Evolutionary conservation across 306 rosid genomes (phyloP), one percentile per base, ranked within the genome.

Genomic region (Coriaria nepalensis): DNA sequence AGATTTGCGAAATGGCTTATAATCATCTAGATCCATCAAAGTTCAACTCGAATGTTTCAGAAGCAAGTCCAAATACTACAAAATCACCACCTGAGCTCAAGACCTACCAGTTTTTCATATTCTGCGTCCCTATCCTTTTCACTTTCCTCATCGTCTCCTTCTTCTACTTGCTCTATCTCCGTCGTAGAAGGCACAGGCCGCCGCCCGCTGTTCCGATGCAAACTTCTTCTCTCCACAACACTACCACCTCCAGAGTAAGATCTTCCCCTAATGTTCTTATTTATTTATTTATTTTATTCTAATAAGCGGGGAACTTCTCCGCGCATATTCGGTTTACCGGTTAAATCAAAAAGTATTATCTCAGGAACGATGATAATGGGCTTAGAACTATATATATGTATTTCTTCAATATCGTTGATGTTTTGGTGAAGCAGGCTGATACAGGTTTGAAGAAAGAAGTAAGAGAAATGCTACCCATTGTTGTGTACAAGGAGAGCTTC

Each of bases 381-480:
- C 29, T 20, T 20, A 20, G 1, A 20, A 20, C 29, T 20, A 20
- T 20, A 20, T 20, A 20, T 20, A 3, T 20, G 29, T 11, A 0
- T 36, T 12, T 33, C 33, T 9, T 49, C 6, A 11, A 2, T 45
- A 2, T 8, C 43, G 14, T 42, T 20, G 29, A 20, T 20, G 14
- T 8, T 67, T 11, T 50, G 49, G 57, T 47, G 41, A 7, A 4
- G 59, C 70, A 82, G 82, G 34, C 49, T 48, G 83, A 72, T 38
- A 35, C 52, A 51, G 94, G 96, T 6, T 62, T 87, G 80, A 73
- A 69, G 47, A 87, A 82, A 53, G 94, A 87, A 45, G 53, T 77
- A 49, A 71, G 96, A 45, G 87, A 87, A 68, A 77, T 87, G 96
- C 72, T 87, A 36, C 94, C 94, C 50, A 64, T 87, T 43, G 52